Base-by-base conservation (phyloP, 768 basidiomycete genomes). In the Boletellus sp. region DNA sequence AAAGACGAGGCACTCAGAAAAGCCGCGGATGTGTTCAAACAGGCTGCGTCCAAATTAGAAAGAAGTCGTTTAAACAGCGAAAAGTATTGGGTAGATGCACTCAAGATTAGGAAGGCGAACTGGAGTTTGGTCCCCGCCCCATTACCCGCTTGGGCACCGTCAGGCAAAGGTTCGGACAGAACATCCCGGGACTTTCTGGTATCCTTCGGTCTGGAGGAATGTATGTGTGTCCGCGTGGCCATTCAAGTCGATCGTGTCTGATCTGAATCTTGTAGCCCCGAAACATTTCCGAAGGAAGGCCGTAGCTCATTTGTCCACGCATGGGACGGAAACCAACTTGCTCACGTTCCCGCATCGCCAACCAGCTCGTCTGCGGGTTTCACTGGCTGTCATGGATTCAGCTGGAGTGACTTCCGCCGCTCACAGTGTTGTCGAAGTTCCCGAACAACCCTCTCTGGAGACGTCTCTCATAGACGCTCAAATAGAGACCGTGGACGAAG, bases 91-190 rank as follows among this genome's bases (percentile, higher is more conserved):
- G 74, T 83, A 7, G 81, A 91, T 62, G 90, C 90, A 4, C 73
- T 93, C 40, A 85, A 80, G 62, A 83, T 88, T 39, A 73, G 90
- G 54, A 70, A 79, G 58, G 81, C 76, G 8, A 92, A 93, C 57
- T 93, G 90, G 90, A 78, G 85, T 13, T 70, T 93, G 31, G 78
- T 85, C 37, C 87, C 89, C 28, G 86, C 89, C 9, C 89, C 90
- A 20, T 74, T 90, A 34, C 89, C 87, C 13, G 70, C 72, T 35
- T 88, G 87, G 34, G 78, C 84, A 22, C 72, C 81, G 1, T 82
- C 75, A 0, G 88, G 85, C 13, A 89, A 88, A 67, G 86, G 87
- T 23, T 80, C 84, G 8, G 90, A 91, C 60, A 84, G 80, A 68
- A 85, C 89, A 4, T 80, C 85, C 0, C 90, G 84, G 56, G 90